These are phyloP conservation scores for Pseudopyrenochaeta lycopersici DNA, from an alignment of 2,329 filamentous ascomycete genomes.

Conservation along the genomic window DNA sequence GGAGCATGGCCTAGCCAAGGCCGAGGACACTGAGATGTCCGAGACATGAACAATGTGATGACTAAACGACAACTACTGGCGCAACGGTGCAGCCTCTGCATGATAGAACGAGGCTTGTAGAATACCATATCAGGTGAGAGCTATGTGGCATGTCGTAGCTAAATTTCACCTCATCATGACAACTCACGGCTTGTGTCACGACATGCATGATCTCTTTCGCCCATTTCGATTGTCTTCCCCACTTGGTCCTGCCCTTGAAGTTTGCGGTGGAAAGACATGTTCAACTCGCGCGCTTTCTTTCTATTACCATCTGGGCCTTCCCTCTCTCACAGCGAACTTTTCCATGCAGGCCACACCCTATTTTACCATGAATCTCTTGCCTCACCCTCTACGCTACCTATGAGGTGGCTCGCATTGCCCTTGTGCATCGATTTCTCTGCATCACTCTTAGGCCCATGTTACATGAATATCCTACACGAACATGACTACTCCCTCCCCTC, in stretches of 20 bases:
- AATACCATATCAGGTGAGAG: constrained; percentile 43
- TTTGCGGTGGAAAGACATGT: too few relatives aligned
- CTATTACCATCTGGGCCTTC: neutral
- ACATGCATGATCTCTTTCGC: neutral
- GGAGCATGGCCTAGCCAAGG: constrained; percentile 92
- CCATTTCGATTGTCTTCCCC: neutral
- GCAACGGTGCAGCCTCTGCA: constrained; percentile 33
- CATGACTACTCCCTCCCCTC: constrained; percentile 37
- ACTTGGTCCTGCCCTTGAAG: neutral
- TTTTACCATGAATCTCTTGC: constrained; percentile 8
- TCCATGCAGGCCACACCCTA: neutral
- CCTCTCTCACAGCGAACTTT: neutral
- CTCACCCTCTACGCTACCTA: constrained; percentile 9
- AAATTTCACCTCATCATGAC: constrained; percentile 38
- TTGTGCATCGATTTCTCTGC: constrained; percentile 24
- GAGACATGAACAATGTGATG: constrained; percentile 40
- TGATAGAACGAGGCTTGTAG: constrained; percentile 42
- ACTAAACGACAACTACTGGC: constrained; percentile 27
- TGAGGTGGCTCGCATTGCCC: constrained; percentile 10
- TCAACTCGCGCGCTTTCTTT: neutral
- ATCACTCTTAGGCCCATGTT: constrained; percentile 26
- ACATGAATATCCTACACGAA: constrained; percentile 25
- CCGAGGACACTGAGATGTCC: constrained; percentile 48
- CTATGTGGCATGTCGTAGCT: constrained; percentile 33
- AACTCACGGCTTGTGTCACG: constrained; percentile 1